Percentiles rank a stretch among this genome's conserved stretches.
These are phyloP conservation scores for Rhododendron griersonianum DNA, from an alignment of 148 eudicot species.

Conservation along the genomic window DNA sequence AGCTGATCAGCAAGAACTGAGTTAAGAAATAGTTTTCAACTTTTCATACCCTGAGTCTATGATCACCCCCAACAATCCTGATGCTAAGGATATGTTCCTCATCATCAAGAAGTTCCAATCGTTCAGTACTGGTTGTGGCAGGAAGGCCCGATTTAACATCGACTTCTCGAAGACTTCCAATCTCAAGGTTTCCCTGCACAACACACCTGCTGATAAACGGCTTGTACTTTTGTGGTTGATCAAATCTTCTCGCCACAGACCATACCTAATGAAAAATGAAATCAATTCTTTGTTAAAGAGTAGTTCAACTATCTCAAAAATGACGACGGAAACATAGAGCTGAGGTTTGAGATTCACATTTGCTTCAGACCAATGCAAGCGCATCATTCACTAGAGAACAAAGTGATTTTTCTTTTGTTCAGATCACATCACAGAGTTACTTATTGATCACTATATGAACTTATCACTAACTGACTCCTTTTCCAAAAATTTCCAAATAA, in stretches of 20 bases:
- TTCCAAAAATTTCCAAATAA: not conserved
- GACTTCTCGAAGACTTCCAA: constrained; percentile 69
- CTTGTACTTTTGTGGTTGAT: constrained; percentile 68
- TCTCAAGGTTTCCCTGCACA: constrained; percentile 50
- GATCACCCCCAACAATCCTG: constrained; percentile 67
- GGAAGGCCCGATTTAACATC: constrained; percentile 76
- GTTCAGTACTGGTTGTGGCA: constrained; percentile 68
- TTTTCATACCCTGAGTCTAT: constrained; percentile 51
- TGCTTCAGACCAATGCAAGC: not conserved
- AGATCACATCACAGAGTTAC: not conserved
- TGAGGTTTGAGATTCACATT: not conserved
- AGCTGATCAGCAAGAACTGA: not conserved
- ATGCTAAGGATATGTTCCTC: constrained; percentile 62
- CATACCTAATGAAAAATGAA: constrained; percentile 38
- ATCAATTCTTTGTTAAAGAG: not conserved
- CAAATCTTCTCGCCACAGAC: constrained; percentile 69
- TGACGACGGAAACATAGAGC: not conserved
- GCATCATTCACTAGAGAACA: not conserved
- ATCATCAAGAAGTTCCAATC: constrained; percentile 62
- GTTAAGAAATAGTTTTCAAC: not conserved
- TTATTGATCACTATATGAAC: not conserved
- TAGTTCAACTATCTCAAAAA: not conserved
- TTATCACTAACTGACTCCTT: not conserved
- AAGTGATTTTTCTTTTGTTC: not conserved
- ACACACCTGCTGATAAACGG: constrained; percentile 59